Base-by-base conservation (phyloP, 495 filamentous ascomycete species). In the Podospora fimiseda region DNA sequence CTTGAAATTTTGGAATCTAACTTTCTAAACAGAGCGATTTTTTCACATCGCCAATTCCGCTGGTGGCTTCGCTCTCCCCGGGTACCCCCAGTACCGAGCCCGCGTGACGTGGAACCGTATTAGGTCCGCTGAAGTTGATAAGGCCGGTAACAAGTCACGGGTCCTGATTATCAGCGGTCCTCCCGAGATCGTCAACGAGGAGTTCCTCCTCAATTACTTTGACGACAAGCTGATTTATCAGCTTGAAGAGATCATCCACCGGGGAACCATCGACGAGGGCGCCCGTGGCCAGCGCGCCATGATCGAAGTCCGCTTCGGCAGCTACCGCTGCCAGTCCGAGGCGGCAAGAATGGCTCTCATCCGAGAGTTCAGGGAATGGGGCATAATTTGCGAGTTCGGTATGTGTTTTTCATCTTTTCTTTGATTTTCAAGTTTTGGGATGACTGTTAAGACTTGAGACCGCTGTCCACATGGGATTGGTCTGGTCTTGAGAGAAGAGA, bases 241-340 rank as follows among this genome's bases (percentile, higher is more conserved):
- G 50, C 11, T 64, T 20, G 63, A 66, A 27, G 43, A 40, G 30
- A 42, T 66, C 8, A 14, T 47, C 22, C 11, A 15, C 21, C 44
- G 33, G 14, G 21, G 23, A 3, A 23, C 21, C 9, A 24, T 21
- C 23, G 22, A 15, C 18, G 50, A 38, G n/a, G n/a, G n/a, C n/a
- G n/a, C n/a, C n/a, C n/a, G n/a, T 14, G 46, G 23, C 21, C 8
- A 2, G 9, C 50, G 59, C 9, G 53, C 49, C 23, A 44, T 60
- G 47, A 22, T 65, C 9, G 71, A 74, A 59, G 70, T 67, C 52
- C 64, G 66, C 1, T 74, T 76, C 43, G 73, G 67, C 1, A 73
- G 70, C 27, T 74, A 60, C 21, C 66, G 68, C 8, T 70, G 71
- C 56, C 72, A 76, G 60, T 61, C 70, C 5, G 67, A 73, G 55